These are phyloP conservation scores for Annulohypoxylon moriforme DNA, from an alignment of 495 filamentous ascomycete genomes.

Conservation along the genomic window DNA sequence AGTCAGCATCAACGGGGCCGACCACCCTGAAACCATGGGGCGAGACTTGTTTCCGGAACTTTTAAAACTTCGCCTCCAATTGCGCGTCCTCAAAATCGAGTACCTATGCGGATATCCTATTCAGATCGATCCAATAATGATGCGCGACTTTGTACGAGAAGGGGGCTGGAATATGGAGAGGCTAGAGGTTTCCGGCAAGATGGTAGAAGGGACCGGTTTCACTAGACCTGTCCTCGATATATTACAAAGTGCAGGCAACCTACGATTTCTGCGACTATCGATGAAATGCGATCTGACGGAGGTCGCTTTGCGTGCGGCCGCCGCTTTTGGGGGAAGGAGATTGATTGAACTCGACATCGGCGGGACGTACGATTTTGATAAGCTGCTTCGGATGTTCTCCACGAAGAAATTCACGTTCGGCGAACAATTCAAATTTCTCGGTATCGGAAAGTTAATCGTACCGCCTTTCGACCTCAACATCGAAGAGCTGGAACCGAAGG, in stretches of 20 bases:
- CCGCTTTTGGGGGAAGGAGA: background rate
- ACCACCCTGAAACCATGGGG: too few relatives aligned
- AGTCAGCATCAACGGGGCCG: background rate
- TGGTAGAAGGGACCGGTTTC: background rate
- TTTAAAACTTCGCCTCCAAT: background rate
- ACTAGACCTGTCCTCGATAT: background rate
- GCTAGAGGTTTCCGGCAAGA: background rate
- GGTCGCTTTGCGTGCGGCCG: slow-evolving; percentile 2
- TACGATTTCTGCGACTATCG: background rate
- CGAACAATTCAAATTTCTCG: background rate
- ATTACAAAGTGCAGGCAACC: background rate
- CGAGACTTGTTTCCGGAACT: background rate
- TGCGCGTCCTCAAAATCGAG: slow-evolving; percentile 5
- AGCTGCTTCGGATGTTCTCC: background rate
- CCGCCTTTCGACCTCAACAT: background rate
- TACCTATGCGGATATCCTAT: background rate
- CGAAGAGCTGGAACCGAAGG: background rate
- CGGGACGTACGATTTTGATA: background rate
- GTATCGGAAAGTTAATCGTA: background rate
- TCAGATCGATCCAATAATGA: background rate
- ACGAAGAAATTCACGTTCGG: background rate
- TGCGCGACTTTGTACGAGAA: background rate
- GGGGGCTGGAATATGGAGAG: background rate
- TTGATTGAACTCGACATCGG: slow-evolving; percentile 1
- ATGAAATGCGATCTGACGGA: slow-evolving; percentile 8